Evolutionary conservation across 306 rosid genomes (phyloP).

Genomic region (Echinosophora koreensis): DNA sequence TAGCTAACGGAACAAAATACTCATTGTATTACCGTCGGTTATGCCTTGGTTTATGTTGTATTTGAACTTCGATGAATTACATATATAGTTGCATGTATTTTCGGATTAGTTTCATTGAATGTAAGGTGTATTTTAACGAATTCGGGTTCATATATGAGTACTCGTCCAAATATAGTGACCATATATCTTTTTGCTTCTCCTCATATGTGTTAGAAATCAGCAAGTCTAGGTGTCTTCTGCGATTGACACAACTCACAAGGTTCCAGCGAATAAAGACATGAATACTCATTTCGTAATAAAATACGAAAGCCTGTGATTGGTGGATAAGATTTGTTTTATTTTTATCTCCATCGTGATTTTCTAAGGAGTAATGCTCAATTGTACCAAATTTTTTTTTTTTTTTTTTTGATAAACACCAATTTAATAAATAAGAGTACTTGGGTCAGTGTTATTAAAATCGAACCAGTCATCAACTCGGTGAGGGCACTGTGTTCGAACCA

Average conservation of each 20-base stretch:
- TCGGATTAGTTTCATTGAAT: constrained; percentile 28
- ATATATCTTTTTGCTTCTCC: background rate
- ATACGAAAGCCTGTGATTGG: too few species aligned
- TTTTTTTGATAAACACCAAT: too few species aligned
- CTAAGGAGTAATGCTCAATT: too few species aligned
- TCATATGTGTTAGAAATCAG: background rate
- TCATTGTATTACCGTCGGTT: constrained; percentile 27
- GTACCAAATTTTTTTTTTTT: too few species aligned
- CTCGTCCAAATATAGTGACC: background rate
- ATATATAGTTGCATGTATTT: constrained; percentile 33
- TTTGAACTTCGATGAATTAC: constrained; percentile 13
- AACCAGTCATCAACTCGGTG: too few species aligned
- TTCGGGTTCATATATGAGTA: background rate
- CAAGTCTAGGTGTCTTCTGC: background rate
- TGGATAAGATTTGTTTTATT: too few species aligned
- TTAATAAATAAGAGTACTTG: too few species aligned
- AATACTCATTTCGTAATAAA: too few species aligned
- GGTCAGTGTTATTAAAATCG: too few species aligned
- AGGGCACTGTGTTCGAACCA: too few species aligned
- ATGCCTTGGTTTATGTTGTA: constrained; percentile 42
- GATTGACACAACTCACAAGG: background rate
- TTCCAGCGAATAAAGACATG: background rate
- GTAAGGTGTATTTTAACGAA: constrained; percentile 8
- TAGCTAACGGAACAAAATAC: constrained; percentile 12
- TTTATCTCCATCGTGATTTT: too few species aligned